Evolutionary conservation across 2,329 filamentous ascomycete genomes (phyloP).

Genomic region (Trichoderma pleuroti): DNA sequence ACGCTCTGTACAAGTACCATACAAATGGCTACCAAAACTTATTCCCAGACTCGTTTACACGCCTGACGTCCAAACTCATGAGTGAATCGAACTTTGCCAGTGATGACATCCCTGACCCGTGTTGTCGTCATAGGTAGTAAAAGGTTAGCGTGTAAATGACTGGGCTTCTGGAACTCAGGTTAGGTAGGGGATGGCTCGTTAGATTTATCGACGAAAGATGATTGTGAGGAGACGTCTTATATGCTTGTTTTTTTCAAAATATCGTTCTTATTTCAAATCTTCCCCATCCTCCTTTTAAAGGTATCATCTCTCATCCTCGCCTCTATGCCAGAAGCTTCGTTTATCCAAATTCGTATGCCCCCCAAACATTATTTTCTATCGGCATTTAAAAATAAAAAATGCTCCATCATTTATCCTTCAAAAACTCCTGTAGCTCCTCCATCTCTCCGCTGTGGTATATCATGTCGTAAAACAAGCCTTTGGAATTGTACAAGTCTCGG

Average conservation of each 20-base stretch:
- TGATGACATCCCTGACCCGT: neutral
- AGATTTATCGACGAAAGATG: neutral
- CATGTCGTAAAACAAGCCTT: slow-evolving; percentile 53
- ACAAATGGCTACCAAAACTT: neutral
- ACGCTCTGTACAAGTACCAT: neutral
- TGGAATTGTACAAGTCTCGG: slow-evolving; percentile 42
- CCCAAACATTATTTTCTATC: neutral
- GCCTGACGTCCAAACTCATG: neutral
- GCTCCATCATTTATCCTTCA: slow-evolving; percentile 24
- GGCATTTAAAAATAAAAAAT: neutral
- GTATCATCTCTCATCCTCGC: neutral
- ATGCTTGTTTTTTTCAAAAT: neutral
- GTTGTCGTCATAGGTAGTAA: neutral
- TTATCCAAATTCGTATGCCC: neutral
- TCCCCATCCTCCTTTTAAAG: neutral
- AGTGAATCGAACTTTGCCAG: neutral
- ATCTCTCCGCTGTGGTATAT: slow-evolving; percentile 53
- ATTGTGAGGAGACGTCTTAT: neutral
- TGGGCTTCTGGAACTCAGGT: neutral
- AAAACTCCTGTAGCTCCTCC: slow-evolving; percentile 40
- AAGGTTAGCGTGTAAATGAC: neutral
- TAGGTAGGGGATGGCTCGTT: neutral
- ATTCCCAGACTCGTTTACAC: neutral
- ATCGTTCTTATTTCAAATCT: neutral
- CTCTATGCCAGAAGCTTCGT: neutral